phyloP scores from a whole-genome alignment of 164 flowering plant species.

The Umbilicus rupestris region DNA sequence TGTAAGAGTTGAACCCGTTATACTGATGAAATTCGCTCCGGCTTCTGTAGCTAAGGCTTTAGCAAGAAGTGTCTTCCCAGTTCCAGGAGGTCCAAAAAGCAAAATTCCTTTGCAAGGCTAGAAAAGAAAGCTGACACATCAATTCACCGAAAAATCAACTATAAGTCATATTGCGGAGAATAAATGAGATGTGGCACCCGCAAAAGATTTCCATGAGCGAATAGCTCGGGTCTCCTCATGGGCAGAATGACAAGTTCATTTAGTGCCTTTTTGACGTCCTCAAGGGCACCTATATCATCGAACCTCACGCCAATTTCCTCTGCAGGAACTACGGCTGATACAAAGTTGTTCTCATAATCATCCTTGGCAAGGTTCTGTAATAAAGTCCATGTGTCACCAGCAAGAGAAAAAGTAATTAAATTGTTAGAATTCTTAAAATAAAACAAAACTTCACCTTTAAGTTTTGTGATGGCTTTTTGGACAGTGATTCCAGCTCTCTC shows the following conservation, averaged over 20 bases:
- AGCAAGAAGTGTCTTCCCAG: slow-evolving; percentile 98
- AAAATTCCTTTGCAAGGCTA: slow-evolving; percentile 99
- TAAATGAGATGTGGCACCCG: slow-evolving; percentile 40
- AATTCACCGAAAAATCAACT: background rate
- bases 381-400: slow-evolving; percentile 9
- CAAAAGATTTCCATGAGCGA: slow-evolving; percentile 79
- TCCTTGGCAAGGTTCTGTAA: slow-evolving; percentile 87
- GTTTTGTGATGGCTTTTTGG: slow-evolving; percentile 65
- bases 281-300: slow-evolving; percentile 97
- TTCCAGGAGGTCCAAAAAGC: slow-evolving; percentile 99
- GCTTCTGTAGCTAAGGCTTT: slow-evolving; percentile 99
- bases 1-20: slow-evolving; percentile 96
- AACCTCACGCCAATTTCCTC: slow-evolving; percentile 95
- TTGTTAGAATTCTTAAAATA: background rate
- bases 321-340: slow-evolving; percentile 90
- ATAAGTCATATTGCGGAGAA: slow-evolving; percentile 3
- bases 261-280: slow-evolving; percentile 83
- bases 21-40: slow-evolving; percentile 94
- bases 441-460: slow-evolving; percentile 47
- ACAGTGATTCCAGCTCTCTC: slow-evolving; percentile 60
- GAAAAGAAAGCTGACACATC: slow-evolving; percentile 9
- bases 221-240: slow-evolving; percentile 95
- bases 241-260: slow-evolving; percentile 97
- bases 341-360: slow-evolving; percentile 90
- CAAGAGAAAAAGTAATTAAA: background rate